phyloP scores from a whole-genome alignment of 306 rosid genomes.

The Casuarina equisetifolia region DNA sequence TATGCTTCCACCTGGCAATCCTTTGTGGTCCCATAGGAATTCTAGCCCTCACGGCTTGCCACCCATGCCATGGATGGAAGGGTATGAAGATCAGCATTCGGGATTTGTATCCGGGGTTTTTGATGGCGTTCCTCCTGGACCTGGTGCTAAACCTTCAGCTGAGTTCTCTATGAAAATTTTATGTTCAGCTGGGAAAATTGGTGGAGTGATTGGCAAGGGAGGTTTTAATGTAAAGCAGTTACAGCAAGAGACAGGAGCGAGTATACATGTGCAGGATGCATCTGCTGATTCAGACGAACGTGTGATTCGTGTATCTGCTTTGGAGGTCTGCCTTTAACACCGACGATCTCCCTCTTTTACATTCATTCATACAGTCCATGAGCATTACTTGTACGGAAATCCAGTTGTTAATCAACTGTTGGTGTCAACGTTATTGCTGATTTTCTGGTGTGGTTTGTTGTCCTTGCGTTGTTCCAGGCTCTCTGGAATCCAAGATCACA shows the following conservation, averaged over 20 bases:
- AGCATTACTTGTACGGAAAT: not conserved
- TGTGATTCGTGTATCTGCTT: slow-evolving; percentile 37
- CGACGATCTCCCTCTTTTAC: not conserved
- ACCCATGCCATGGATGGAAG: slow-evolving; percentile 27
- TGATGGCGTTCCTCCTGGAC: slow-evolving; percentile 23
- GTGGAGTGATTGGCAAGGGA: slow-evolving; percentile 48
- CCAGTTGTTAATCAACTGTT: slow-evolving; percentile 1
- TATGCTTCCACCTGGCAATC: slow-evolving; percentile 26
- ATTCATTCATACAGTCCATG: not conserved
- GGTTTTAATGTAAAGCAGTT: slow-evolving; percentile 38
- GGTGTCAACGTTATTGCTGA: slow-evolving; percentile 1
- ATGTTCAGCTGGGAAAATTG: slow-evolving; percentile 40
- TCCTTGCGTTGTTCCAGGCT: slow-evolving; percentile 25
- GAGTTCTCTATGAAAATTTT: slow-evolving; percentile 40
- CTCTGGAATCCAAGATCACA: slow-evolving; percentile 32
- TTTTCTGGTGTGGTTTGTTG: slow-evolving; percentile 18
- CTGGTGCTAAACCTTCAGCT: slow-evolving; percentile 26
- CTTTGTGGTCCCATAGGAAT: slow-evolving; percentile 26
- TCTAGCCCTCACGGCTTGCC: slow-evolving; percentile 16
- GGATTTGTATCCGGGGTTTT: slow-evolving; percentile 17
- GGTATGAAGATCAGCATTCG: slow-evolving; percentile 18
- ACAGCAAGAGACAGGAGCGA: slow-evolving; percentile 38
- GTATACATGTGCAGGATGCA: slow-evolving; percentile 37
- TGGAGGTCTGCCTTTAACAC: slow-evolving; percentile 26
- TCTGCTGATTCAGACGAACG: slow-evolving; percentile 31